Conservation (phyloP, 2,329 filamentous ascomycete genomes). For the Cercospora zeina region DNA sequence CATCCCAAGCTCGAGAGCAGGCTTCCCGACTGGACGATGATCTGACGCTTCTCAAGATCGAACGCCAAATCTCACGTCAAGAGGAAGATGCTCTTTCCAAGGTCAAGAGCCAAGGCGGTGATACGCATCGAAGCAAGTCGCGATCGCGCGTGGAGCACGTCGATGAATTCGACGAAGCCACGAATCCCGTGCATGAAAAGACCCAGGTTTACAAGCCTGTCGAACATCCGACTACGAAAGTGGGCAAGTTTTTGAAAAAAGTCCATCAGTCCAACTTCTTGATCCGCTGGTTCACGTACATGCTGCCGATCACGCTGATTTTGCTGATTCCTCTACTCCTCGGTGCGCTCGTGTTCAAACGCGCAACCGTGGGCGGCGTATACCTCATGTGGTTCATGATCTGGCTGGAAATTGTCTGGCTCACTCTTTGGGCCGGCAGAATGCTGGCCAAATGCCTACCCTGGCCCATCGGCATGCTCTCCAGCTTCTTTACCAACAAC, state of each 20-base stretch:
- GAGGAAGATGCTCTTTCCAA: conserved; percentile 36
- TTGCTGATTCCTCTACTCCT: conserved; percentile 68
- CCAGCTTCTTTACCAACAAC: conserved; percentile 79
- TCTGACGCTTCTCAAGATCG: conserved; percentile 63
- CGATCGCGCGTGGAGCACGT: conserved; percentile 55
- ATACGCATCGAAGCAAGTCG: conserved; percentile 55
- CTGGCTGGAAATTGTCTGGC: conserved; percentile 92
- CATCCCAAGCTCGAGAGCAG: conserved; percentile 60
- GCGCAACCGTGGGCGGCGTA: conserved; percentile 67
- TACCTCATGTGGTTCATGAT: conserved; percentile 86
- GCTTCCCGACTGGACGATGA: conserved; percentile 65
- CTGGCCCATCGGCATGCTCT: conserved; percentile 60
- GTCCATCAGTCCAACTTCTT: conserved; percentile 66
- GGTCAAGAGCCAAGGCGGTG: conserved; percentile 43
- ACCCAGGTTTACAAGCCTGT: conserved; percentile 65
- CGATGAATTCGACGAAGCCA: conserved; percentile 67
- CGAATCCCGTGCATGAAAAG: conserved; percentile 68
- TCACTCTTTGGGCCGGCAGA: conserved; percentile 76
- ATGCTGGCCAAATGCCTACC: conserved; percentile 66
- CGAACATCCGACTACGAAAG: conserved; percentile 60
- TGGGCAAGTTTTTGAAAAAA: conserved; percentile 65
- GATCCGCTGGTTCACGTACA: conserved; percentile 71
- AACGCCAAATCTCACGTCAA: conserved; percentile 57
- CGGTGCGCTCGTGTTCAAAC: conserved; percentile 60
- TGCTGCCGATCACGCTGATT: conserved; percentile 63